Percentiles rank a stretch among this genome's conserved stretches.
phyloP scores from a whole-genome alignment of 2,329 filamentous ascomycete species.

The Botrytis paeoniae region DNA sequence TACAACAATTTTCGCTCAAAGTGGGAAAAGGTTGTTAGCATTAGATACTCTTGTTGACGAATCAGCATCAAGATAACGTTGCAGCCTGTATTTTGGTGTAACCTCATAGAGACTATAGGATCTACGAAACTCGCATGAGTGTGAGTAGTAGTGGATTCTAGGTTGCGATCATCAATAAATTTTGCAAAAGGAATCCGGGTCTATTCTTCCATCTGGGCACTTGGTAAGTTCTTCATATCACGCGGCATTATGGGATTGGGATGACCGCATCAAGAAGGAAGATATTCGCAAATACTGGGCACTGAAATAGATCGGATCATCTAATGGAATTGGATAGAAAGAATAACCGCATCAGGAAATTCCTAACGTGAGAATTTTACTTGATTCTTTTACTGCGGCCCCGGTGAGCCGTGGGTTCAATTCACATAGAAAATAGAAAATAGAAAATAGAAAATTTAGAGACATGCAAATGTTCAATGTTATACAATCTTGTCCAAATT shows the following conservation, averaged over 20 bases:
- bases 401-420: not conserved
- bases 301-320: not conserved
- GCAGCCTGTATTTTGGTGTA: conserved; percentile 1
- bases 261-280: not conserved
- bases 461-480: not conserved
- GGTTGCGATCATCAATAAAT: not conserved
- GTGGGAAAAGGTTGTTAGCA: not conserved
- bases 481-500: not conserved
- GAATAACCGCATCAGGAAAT: too few relatives aligned
- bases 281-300: not conserved
- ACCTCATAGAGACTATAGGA: not conserved
- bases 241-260: not conserved
- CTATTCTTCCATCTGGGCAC: not conserved
- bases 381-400: not conserved
- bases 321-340: not conserved
- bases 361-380: not conserved
- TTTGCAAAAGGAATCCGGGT: not conserved
- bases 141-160: not conserved
- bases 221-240: not conserved
- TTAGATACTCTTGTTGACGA: not conserved
- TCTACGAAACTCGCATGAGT: not conserved
- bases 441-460: not conserved
- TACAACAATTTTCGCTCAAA: not conserved
- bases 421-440: not conserved
- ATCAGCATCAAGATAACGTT: not conserved